These are phyloP conservation scores for Pistacia vera DNA, from an alignment of 345 rosid species.

Conservation along the genomic window DNA sequence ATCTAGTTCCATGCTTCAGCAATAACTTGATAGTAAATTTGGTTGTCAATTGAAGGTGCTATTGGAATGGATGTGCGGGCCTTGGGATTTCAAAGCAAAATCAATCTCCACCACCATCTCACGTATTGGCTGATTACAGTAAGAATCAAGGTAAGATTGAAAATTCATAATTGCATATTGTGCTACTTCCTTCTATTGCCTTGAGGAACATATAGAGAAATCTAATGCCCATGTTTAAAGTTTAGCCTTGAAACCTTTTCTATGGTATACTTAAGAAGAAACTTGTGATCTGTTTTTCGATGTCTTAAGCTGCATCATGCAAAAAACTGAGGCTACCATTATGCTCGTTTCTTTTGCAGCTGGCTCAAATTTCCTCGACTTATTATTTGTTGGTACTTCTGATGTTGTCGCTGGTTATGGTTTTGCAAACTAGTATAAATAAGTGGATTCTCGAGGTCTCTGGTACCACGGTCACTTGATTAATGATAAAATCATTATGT, in stretches of 20 bases:
- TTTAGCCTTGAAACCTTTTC: background rate
- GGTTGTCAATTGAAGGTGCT: conserved; percentile 52
- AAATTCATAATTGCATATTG: background rate
- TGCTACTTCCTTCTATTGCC: background rate
- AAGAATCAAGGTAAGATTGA: conserved; percentile 44
- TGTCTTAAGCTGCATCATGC: background rate
- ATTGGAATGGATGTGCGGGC: conserved; percentile 72
- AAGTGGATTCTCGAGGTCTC: background rate
- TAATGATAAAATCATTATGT: background rate
- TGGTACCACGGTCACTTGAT: background rate
- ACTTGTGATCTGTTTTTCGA: background rate
- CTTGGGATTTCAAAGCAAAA: conserved; percentile 55
- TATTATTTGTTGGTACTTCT: conserved; percentile 19
- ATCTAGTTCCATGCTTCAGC: background rate
- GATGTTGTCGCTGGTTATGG: conserved; percentile 20
- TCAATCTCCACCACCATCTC: conserved; percentile 36
- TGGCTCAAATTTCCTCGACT: conserved; percentile 18
- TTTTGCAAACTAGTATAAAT: background rate
- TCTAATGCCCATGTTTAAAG: background rate
- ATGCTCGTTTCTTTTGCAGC: conserved; percentile 26
- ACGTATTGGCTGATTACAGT: conserved; percentile 40
- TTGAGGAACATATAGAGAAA: background rate
- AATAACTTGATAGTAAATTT: background rate
- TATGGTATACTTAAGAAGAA: background rate
- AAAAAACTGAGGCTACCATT: background rate